These are phyloP conservation scores for Stenocarpella maydis DNA, from an alignment of 2,329 filamentous ascomycete genomes.

Conservation along the genomic window DNA sequence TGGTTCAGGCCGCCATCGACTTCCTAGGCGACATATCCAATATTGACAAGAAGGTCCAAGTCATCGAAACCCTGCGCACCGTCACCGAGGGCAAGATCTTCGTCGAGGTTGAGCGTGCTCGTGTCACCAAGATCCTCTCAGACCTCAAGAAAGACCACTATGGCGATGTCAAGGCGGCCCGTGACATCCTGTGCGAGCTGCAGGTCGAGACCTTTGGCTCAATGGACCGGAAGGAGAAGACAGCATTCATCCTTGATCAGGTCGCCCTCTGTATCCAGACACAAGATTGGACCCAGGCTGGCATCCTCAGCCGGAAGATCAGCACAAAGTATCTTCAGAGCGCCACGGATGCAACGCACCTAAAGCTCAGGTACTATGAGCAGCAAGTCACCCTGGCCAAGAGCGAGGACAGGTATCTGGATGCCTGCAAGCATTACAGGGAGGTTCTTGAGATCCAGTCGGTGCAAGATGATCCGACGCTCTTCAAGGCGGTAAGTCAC, in stretches of 20 bases:
- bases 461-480: constrained; percentile 83
- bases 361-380: constrained; percentile 95
- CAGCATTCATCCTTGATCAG: constrained; percentile 96
- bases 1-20: constrained; percentile 95
- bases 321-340: constrained; percentile 91
- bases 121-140: constrained; percentile 92
- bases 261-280: constrained; percentile 94
- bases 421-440: constrained; percentile 97
- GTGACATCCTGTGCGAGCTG: constrained; percentile 93
- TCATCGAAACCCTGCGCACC: constrained; percentile 94
- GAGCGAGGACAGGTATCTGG: constrained; percentile 96
- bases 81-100: constrained; percentile 99
- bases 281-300: constrained; percentile 94
- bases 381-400: constrained; percentile 96
- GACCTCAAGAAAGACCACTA: constrained; percentile 93
- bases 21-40: constrained; percentile 89
- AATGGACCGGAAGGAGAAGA: constrained; percentile 97
- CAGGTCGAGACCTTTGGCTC: constrained; percentile 99
- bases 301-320: constrained; percentile 95
- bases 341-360: constrained; percentile 91
- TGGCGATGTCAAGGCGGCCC: constrained; percentile 87
- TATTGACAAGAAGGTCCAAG: constrained; percentile 85
- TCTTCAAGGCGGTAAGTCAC: constrained; percentile 31
- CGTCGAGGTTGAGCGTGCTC: constrained; percentile 96
- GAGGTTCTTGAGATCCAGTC: constrained; percentile 96